Evolutionary conservation across 2,329 filamentous ascomycete species (phyloP), one percentile per base, ranked within the genome.

Genomic region (Fusarium nanum): DNA sequence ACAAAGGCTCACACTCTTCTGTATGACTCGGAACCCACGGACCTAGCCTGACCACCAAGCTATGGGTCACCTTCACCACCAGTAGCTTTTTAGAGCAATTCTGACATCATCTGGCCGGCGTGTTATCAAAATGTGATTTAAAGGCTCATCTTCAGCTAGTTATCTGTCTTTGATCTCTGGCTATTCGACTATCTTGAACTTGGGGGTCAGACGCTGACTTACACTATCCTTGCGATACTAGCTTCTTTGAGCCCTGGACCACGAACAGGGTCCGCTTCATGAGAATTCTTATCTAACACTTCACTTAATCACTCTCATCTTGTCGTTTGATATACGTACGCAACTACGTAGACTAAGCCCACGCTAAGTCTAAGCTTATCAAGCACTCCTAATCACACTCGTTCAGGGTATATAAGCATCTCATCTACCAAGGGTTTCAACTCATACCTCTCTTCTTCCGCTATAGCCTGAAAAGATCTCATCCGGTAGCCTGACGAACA

Each of bases 191-290:
- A 14, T 63, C 16, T 56, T 30, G 18, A 40, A 25, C 18, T 14
- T 27, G 37, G 44, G 49, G 30, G 64, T 71, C 59, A 53, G 68
- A 68, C 63, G 54, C 48, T 50, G 49, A 45, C 67, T 64, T 60
- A 68, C 58, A 65, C 55, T 37, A 60, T 60, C 63, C 20, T 58
- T 48, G 42, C 5, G 34, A 62, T 57, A 61, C 52, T 67, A 66
- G 42, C 53, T 53, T 50, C 42, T 61, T 56, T 67, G 23, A 65
- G 62, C 37, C 37, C 40, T 67, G 27, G 34, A 34, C 18, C 30
- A 46, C 45, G 40, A 46, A 50, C 32, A 60, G 40, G 49, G 62
- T 56, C 48, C 45, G 37, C 44, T 56, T 46, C 41, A 42, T 28
- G 23, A 46, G 25, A 32, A 7, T 27, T 40, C 42, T 54, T 42